Evolutionary conservation across 352 stramenopile genomes (phyloP).

Genomic region (Globisporangium iwayamae): DNA sequence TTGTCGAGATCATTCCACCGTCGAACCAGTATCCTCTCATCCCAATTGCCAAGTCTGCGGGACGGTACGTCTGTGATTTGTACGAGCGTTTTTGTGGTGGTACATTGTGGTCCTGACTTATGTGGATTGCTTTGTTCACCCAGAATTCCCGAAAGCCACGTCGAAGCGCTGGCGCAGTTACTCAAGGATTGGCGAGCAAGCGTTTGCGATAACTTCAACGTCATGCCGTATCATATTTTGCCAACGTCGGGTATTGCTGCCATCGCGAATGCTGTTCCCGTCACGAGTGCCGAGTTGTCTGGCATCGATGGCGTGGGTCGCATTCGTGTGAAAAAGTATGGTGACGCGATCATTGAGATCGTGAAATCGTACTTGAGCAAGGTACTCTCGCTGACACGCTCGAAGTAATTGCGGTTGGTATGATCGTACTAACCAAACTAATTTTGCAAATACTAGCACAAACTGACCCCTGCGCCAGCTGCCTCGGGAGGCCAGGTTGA

Average conservation of each 20-base stretch:
- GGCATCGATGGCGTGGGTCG: conserved; percentile 81
- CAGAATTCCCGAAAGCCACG: conserved; percentile 68
- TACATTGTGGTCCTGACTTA: background rate
- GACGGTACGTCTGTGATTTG: conserved; percentile 33
- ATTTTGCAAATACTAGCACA: conserved; percentile 35
- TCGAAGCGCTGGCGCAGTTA: conserved; percentile 69
- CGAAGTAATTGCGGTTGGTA: background rate
- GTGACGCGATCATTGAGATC: conserved; percentile 78
- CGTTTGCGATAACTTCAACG: conserved; percentile 81
- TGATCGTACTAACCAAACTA: background rate
- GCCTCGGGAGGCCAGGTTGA: conserved; percentile 16
- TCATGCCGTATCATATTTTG: conserved; percentile 88
- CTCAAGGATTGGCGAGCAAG: conserved; percentile 86
- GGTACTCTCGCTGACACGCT: conserved; percentile 23
- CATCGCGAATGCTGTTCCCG: conserved; percentile 75
- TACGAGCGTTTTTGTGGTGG: background rate
- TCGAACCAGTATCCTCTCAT: conserved; percentile 52
- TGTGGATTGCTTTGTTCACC: background rate
- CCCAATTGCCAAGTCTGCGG: conserved; percentile 35
- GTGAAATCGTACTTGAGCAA: conserved; percentile 77
- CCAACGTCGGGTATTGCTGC: conserved; percentile 73
- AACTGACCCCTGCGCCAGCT: conserved; percentile 45
- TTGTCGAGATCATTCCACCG: conserved; percentile 41
- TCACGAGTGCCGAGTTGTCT: conserved; percentile 70
- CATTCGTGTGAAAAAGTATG: conserved; percentile 86